phyloP scores from a whole-genome alignment of 352 stramenopile species.

The Phytophthora quininea region DNA sequence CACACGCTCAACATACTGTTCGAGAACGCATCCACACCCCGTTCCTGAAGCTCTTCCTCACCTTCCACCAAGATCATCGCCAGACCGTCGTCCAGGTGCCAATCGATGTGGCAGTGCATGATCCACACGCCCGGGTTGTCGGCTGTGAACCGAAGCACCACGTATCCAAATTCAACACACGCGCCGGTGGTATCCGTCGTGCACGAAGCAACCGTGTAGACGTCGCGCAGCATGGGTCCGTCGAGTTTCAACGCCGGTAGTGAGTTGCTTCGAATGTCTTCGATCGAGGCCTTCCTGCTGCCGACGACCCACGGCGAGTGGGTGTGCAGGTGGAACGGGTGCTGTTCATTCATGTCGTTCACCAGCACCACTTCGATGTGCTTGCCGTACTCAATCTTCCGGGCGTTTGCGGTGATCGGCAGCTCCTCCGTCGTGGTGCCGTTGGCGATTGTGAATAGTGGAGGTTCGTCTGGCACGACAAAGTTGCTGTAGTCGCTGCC shows the following conservation, averaged over 20 bases:
- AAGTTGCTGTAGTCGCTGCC: slow-evolving; percentile 30
- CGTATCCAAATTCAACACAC: slow-evolving; percentile 32
- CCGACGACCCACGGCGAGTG: slow-evolving; percentile 39
- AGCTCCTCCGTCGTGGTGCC: background rate
- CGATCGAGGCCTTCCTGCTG: slow-evolving; percentile 24
- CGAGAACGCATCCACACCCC: slow-evolving; percentile 21
- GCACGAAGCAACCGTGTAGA: slow-evolving; percentile 39
- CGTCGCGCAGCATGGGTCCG: slow-evolving; percentile 32
- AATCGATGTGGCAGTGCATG: slow-evolving; percentile 52
- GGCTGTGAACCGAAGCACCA: slow-evolving; percentile 41
- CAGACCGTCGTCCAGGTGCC: slow-evolving; percentile 38
- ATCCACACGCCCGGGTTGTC: slow-evolving; percentile 47
- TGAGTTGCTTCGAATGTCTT: slow-evolving; percentile 25
- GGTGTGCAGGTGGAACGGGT: slow-evolving; percentile 50
- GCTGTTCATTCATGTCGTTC: slow-evolving; percentile 26
- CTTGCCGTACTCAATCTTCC: slow-evolving; percentile 2
- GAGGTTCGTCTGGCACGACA: slow-evolving; percentile 16
- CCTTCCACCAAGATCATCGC: slow-evolving; percentile 34
- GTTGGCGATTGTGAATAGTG: slow-evolving; percentile 22
- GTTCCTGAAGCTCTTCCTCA: slow-evolving; percentile 19
- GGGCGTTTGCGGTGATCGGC: background rate
- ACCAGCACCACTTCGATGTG: slow-evolving; percentile 20
- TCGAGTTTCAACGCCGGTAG: slow-evolving; percentile 35
- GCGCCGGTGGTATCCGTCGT: slow-evolving; percentile 18
- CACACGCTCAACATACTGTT: slow-evolving; percentile 30